phyloP scores from a whole-genome alignment of 345 rosid species.

The Noccaea bulbosa region DNA sequence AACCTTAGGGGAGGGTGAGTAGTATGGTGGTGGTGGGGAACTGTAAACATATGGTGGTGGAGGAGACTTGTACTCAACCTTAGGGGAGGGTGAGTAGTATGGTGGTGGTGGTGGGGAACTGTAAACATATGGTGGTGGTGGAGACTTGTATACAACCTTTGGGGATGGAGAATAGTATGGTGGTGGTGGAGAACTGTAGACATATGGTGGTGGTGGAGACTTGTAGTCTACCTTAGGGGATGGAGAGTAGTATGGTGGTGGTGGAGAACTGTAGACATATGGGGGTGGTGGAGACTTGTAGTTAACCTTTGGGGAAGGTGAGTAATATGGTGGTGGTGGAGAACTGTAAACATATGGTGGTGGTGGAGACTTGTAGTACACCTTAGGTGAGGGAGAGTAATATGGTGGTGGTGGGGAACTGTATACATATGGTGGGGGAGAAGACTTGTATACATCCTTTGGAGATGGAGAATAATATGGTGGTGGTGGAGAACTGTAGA shows the following conservation, averaged over 20 bases:
- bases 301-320: not conserved
- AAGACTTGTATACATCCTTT: not conserved
- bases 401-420: no score
- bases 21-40: conserved; percentile 25
- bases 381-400: no score
- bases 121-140: no score
- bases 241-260: conserved; percentile 28
- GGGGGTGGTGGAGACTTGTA: conserved; percentile 36
- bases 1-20: not conserved
- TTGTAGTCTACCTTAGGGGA: not conserved
- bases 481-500: conserved; percentile 28
- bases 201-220: no score
- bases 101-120: no score
- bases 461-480: conserved; percentile 23
- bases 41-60: conserved; percentile 25
- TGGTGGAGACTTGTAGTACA: conserved; percentile 13
- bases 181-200: no score
- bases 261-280: conserved; percentile 17
- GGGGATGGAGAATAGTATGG: no score
- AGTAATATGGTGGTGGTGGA: not conserved
- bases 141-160: no score
- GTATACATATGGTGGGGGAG: conserved; percentile 16
- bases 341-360: conserved; percentile 13
- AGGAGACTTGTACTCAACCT: not conserved
- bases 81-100: not conserved